Base-by-base conservation (phyloP, 2,329 filamentous ascomycete genomes). In the Hymenoscyphus scutula region DNA sequence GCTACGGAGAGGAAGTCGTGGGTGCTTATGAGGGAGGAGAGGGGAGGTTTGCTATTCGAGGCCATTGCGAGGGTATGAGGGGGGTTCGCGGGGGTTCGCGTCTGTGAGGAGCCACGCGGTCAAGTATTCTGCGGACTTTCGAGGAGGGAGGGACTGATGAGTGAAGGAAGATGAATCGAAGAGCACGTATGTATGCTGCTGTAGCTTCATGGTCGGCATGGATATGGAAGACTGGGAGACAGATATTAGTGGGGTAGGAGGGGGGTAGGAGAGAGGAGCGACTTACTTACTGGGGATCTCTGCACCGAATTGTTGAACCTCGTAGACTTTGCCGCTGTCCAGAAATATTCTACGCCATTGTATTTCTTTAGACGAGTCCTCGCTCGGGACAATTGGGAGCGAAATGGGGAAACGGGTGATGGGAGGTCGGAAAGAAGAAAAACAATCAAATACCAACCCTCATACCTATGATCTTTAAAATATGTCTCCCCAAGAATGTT, bases 301-400 rank as follows among this genome's bases (percentile, higher is more conserved):
- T n/a, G 82, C 81, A 10, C 85, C 79, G 72, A 91, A 90, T 17
- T 84, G 80, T 27, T 84, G 87, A 53, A 91, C 76, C 73, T 91
- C 85, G 77, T 87, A 90, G 30, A 90, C 86, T 69, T 83, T 82
- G 54, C 82, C 19, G 89, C 86, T 63, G 90, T 83, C 89, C 89
- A 91, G 69, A 83, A 81, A 67, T 86, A 74, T 59, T 78, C 69
- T 37, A 76, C 68, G 13, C 72, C 77, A 60, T 78, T 82, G 69
- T 87, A 84, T 59, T 74, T 74, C 1, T n/a, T n/a, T n/a, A n/a
- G n/a, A n/a, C n/a, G n/a, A n/a, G n/a, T n/a, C n/a, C n/a, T n/a
- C n/a, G n/a, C n/a, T n/a, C n/a, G n/a, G n/a, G n/a, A n/a, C n/a
- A n/a, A n/a, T n/a, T n/a, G n/a, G n/a, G n/a, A n/a, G n/a, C n/a